Conservation (phyloP, 805 yeast genomes). For the Ogataea pignaliae region DNA sequence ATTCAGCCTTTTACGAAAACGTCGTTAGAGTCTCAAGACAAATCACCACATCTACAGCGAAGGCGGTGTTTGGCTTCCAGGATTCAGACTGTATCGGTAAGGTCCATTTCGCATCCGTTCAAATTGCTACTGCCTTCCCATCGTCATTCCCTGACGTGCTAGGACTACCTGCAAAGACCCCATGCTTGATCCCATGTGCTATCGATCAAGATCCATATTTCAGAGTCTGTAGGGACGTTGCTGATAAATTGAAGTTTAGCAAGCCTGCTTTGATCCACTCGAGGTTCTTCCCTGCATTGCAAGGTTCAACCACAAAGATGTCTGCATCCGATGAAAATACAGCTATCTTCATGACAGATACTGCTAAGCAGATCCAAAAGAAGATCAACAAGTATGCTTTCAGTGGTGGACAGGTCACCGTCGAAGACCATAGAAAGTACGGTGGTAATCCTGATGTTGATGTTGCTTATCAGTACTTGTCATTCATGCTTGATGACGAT, state of each 20-base stretch:
- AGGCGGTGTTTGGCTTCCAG: constrained; percentile 92
- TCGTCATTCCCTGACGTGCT: constrained; percentile 92
- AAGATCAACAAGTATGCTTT: constrained; percentile 95
- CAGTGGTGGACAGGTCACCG: constrained; percentile 84
- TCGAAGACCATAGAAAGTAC: constrained; percentile 82
- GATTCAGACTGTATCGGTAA: constrained; percentile 95
- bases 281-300: constrained; percentile 95
- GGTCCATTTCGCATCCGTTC: constrained; percentile 91
- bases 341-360: constrained; percentile 94
- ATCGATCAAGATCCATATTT: constrained; percentile 99
- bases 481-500: constrained; percentile 89
- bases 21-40: constrained; percentile 90
- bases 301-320: constrained; percentile 96
- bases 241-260: constrained; percentile 82
- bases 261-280: constrained; percentile 93
- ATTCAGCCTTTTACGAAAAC: constrained; percentile 89
- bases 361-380: constrained; percentile 86
- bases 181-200: constrained; percentile 97
- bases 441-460: constrained; percentile 97
- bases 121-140: constrained; percentile 94
- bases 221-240: constrained; percentile 96
- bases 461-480: constrained; percentile 88
- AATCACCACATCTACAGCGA: constrained; percentile 95
- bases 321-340: constrained; percentile 88
- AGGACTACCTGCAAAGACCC: constrained; percentile 83